phyloP scores from a whole-genome alignment of 257 asterid species.

The Fraxinus americana region DNA sequence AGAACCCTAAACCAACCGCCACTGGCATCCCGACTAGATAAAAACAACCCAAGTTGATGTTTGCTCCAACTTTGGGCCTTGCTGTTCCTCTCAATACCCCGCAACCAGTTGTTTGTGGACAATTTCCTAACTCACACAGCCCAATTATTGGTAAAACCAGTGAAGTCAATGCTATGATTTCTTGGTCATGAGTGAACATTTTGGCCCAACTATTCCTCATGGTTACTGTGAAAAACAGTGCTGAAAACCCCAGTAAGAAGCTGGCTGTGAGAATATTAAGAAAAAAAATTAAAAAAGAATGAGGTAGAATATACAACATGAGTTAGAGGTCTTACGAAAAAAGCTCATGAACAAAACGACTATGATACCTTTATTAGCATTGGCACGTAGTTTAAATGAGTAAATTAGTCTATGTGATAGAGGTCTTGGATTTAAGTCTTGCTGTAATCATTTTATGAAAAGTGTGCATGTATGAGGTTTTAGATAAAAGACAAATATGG shows the following conservation, averaged over 20 bases:
- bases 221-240: conserved; percentile 23
- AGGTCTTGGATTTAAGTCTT: background rate
- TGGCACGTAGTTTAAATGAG: too few relatives aligned
- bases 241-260: conserved; percentile 29
- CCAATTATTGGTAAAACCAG: conserved; percentile 34
- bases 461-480: background rate
- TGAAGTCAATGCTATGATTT: conserved; percentile 24
- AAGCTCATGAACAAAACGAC: too few relatives aligned
- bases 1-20: conserved; percentile 29
- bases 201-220: conserved; percentile 31
- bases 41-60: conserved; percentile 36
- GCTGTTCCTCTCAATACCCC: conserved; percentile 37
- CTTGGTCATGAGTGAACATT: conserved; percentile 31
- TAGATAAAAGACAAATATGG: background rate
- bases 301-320: background rate
- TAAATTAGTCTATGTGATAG: too few relatives aligned
- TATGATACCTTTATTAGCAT: too few relatives aligned
- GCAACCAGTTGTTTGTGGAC: conserved; percentile 34
- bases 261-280: background rate
- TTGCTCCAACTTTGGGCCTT: conserved; percentile 36
- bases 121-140: conserved; percentile 36
- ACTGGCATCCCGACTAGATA: conserved; percentile 39
- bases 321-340: background rate
- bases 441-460: background rate
- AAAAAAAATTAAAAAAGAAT: background rate